These are phyloP conservation scores for Gossypium gossypioides DNA, from an alignment of 441 rosid genomes.

Conservation along the genomic window DNA sequence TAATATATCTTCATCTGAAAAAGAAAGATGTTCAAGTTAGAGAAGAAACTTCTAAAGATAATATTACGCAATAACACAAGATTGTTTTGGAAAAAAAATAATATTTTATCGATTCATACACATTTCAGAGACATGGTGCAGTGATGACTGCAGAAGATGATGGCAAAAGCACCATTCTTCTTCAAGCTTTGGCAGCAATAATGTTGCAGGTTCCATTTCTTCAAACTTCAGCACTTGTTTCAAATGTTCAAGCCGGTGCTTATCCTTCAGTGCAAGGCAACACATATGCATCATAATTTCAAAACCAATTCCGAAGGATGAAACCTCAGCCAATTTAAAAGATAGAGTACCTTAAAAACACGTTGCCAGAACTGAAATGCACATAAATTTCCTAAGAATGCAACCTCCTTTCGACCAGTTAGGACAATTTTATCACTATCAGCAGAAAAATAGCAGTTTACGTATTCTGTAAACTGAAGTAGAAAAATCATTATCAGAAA, in stretches of 20 bases:
- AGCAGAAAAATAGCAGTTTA: conserved; percentile 41
- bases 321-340: conserved; percentile 11
- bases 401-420: conserved; percentile 53
- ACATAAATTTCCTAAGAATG: conserved; percentile 58
- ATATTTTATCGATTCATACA: conserved; percentile 36
- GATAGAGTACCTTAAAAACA: conserved; percentile 50
- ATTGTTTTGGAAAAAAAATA: background rate
- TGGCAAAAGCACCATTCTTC: conserved; percentile 88
- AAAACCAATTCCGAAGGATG: conserved; percentile 4
- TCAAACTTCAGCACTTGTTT: conserved; percentile 33
- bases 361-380: conserved; percentile 89
- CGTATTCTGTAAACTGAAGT: conserved; percentile 57
- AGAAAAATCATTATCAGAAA: conserved; percentile 13
- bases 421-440: conserved; percentile 28
- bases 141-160: conserved; percentile 61
- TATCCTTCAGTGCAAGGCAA: conserved; percentile 45
- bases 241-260: conserved; percentile 62
- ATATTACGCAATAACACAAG: background rate
- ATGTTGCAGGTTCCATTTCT: conserved; percentile 29
- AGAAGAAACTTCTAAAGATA: conserved; percentile 10
- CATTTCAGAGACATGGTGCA: conserved; percentile 60
- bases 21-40: conserved; percentile 12
- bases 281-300: conserved; percentile 17
- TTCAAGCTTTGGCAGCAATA: conserved; percentile 47
- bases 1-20: conserved; percentile 72